Evolutionary conservation across 1,284 basidiomycete species (phyloP).

Genomic region (Dichomitus squalens): DNA sequence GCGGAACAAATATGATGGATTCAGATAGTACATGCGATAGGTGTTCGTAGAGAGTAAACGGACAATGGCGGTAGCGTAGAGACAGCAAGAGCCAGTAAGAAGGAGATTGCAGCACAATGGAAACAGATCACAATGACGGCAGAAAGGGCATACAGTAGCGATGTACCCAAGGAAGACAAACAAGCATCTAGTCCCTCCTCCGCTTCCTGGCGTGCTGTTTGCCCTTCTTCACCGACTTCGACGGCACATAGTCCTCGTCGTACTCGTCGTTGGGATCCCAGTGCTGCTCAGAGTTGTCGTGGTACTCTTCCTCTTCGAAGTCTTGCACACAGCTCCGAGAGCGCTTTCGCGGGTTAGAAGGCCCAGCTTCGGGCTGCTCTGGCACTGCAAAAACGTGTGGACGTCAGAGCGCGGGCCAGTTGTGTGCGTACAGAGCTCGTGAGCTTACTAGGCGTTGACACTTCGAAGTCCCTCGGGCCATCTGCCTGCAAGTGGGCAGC

Average conservation of each 20-base stretch:
- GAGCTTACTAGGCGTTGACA: too few species aligned
- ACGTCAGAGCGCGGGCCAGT: neutral
- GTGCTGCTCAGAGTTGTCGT: neutral
- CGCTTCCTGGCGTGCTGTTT: neutral
- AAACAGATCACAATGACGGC: too few species aligned
- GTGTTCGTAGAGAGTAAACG: too few species aligned
- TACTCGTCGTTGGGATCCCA: neutral
- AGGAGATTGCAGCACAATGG: neutral
- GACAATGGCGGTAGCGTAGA: too few species aligned
- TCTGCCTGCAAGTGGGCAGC: too few species aligned
- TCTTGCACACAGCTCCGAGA: neutral
- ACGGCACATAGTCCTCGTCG: neutral
- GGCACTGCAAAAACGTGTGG: neutral
- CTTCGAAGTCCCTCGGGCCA: too few species aligned
- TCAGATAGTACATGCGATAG: too few species aligned
- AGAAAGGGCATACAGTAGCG: neutral
- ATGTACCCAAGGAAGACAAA: neutral
- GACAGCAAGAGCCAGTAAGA: neutral
- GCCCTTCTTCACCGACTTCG: neutral
- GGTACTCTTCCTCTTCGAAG: neutral
- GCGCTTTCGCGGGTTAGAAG: neutral
- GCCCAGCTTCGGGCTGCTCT: neutral
- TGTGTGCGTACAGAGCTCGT: neutral
- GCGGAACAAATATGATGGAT: too few species aligned
- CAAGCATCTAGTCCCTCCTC: neutral